Evolutionary conservation across 306 rosid species (phyloP).

Genomic region (Citrullus amarus): DNA sequence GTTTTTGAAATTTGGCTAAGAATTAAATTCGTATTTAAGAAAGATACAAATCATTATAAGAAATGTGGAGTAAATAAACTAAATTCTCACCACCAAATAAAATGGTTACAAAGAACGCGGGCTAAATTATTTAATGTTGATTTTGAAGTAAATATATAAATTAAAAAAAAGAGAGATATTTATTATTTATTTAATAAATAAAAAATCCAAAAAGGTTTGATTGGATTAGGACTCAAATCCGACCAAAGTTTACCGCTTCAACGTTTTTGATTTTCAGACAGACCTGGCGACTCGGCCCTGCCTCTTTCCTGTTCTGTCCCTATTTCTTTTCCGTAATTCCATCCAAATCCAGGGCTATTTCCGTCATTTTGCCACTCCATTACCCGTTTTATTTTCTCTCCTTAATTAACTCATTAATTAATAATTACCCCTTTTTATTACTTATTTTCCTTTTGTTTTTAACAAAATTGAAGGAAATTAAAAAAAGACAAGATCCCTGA

Average conservation of each 20-base stretch:
- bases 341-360: constrained; percentile 11
- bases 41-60: no score
- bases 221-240: not conserved
- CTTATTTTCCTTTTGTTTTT: not conserved
- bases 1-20: no score
- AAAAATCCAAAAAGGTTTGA: not conserved
- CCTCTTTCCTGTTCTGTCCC: not conserved
- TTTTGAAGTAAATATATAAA: not conserved
- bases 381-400: constrained; percentile 17
- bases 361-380: not conserved
- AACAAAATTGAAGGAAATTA: not conserved
- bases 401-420: constrained; percentile 16
- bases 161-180: not conserved
- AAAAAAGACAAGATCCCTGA: not conserved
- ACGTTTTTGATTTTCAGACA: constrained; percentile 23
- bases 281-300: not conserved
- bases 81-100: no score
- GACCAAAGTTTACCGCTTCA: constrained; percentile 27
- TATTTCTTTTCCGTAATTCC: constrained; percentile 15
- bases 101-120: no score
- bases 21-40: no score
- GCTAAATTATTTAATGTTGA: not conserved
- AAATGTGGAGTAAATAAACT: no score
- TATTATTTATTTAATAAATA: not conserved
- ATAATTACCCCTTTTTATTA: not conserved